phyloP scores from a whole-genome alignment of 2,329 filamentous ascomycete genomes.

The Spiromastix sp. region DNA sequence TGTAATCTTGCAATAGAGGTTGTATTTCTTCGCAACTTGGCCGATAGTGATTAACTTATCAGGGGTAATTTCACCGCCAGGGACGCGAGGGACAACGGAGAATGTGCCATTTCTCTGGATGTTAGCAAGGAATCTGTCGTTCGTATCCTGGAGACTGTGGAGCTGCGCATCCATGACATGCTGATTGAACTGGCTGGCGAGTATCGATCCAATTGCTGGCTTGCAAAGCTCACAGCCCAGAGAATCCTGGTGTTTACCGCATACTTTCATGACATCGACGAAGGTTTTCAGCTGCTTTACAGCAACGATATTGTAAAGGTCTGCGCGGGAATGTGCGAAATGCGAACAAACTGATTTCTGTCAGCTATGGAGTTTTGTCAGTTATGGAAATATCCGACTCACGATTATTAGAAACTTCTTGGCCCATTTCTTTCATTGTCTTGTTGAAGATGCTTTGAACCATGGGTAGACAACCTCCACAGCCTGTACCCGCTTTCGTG shows the following conservation, averaged over 20 bases:
- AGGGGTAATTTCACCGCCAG: conserved; percentile 78
- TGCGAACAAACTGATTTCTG: conserved; percentile 56
- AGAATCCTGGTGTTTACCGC: conserved; percentile 60
- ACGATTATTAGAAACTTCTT: conserved; percentile 72
- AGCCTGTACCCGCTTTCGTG: conserved; percentile 85
- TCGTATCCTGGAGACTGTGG: conserved; percentile 78
- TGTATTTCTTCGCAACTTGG: conserved; percentile 72
- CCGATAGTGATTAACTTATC: conserved; percentile 78
- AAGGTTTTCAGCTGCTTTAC: conserved; percentile 68
- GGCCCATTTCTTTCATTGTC: conserved; percentile 73
- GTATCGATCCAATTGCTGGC: conserved; percentile 68
- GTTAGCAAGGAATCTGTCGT: conserved; percentile 78
- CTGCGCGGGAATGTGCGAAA: conserved; percentile 71
- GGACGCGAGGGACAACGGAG: conserved; percentile 73
- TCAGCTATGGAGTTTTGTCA: background rate
- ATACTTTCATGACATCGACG: conserved; percentile 64
- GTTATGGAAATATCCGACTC: conserved; percentile 9
- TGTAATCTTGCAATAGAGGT: conserved; percentile 83
- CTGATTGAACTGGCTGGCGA: conserved; percentile 72
- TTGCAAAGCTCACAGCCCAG: conserved; percentile 82
- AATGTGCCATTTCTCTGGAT: conserved; percentile 89
- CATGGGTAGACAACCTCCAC: conserved; percentile 80
- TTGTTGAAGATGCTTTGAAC: conserved; percentile 85
- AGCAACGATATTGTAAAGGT: conserved; percentile 82
- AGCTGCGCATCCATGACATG: conserved; percentile 64